phyloP scores from a whole-genome alignment of 768 basidiomycete genomes.

The Tephrocybe sp. region DNA sequence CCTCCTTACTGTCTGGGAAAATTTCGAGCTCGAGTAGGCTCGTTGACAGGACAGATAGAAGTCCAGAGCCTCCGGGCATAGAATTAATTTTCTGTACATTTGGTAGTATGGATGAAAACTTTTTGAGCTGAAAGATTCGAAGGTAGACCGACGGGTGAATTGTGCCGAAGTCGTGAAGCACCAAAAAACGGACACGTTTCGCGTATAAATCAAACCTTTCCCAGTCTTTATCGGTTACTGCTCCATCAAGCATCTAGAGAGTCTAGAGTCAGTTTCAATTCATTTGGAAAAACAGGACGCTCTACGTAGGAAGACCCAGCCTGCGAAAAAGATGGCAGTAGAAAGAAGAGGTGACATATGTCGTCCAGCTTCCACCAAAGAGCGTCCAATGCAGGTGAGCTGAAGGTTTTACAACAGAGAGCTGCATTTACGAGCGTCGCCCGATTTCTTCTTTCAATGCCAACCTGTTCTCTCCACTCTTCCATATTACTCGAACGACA shows the following conservation, averaged over 20 bases:
- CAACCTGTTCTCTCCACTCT: neutral
- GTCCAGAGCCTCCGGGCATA: slow-evolving; percentile 7
- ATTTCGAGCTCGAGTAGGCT: slow-evolving; percentile 3
- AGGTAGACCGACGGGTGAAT: slow-evolving; percentile 10
- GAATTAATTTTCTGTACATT: neutral
- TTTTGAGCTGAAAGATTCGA: slow-evolving; percentile 5
- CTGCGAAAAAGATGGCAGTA: slow-evolving; percentile 6
- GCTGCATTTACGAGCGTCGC: slow-evolving; percentile 5
- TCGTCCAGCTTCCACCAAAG: slow-evolving; percentile 11
- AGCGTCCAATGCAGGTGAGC: slow-evolving; percentile 5
- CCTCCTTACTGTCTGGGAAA: neutral
- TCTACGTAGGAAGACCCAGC: neutral
- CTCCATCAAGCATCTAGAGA: slow-evolving; percentile 6
- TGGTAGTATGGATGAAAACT: slow-evolving; percentile 4
- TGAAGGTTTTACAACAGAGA: slow-evolving; percentile 6
- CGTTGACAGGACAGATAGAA: slow-evolving; percentile 1
- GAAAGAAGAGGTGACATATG: slow-evolving; percentile 2
- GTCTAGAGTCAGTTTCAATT: too few relatives aligned
- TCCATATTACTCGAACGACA: too few relatives aligned
- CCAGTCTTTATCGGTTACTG: slow-evolving; percentile 5
- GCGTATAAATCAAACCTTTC: slow-evolving; percentile 8
- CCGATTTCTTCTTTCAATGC: neutral
- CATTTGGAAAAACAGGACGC: neutral
- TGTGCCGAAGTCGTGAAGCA: slow-evolving; percentile 1
- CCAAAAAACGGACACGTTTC: slow-evolving; percentile 3